Evolutionary conservation across 2,329 filamentous ascomycete genomes (phyloP).

Genomic region (Fusarium tupiense): DNA sequence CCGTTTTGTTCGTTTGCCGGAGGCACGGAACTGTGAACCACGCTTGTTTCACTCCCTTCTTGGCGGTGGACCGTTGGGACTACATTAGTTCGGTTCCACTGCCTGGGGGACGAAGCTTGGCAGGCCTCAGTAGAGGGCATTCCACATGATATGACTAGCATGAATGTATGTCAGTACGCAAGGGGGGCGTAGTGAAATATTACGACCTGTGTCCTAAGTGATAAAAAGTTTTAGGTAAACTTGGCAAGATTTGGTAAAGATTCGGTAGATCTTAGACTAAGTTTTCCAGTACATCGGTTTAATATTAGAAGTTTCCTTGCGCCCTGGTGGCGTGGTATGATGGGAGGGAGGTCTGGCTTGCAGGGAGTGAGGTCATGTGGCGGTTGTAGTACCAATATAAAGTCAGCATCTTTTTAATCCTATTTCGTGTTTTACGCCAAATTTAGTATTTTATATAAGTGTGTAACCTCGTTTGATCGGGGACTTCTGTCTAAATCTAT

Average conservation of each 20-base stretch:
- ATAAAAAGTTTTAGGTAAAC: neutral
- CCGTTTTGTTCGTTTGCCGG: fast-evolving
- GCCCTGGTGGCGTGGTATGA: neutral
- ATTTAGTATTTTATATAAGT: neutral
- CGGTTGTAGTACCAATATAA: neutral
- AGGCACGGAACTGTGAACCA: neutral
- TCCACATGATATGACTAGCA: neutral
- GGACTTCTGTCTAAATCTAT: fast-evolving
- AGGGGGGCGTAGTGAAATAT: neutral
- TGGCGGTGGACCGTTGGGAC: neutral
- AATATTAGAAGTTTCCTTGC: neutral
- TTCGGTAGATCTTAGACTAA: neutral
- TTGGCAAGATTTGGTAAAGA: neutral
- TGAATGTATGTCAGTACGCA: neutral
- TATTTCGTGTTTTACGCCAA: neutral
- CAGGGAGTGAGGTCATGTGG: neutral
- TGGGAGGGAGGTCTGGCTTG: neutral
- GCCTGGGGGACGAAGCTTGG: neutral
- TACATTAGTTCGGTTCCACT: neutral
- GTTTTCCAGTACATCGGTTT: neutral
- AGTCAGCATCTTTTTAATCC: neutral
- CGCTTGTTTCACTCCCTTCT: neutral
- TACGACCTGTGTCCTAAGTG: neutral
- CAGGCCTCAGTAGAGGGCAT: neutral
- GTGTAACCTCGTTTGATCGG: neutral